These are phyloP conservation scores for Myochromella boudieri DNA, from an alignment of 768 basidiomycete species.

Conservation along the genomic window DNA sequence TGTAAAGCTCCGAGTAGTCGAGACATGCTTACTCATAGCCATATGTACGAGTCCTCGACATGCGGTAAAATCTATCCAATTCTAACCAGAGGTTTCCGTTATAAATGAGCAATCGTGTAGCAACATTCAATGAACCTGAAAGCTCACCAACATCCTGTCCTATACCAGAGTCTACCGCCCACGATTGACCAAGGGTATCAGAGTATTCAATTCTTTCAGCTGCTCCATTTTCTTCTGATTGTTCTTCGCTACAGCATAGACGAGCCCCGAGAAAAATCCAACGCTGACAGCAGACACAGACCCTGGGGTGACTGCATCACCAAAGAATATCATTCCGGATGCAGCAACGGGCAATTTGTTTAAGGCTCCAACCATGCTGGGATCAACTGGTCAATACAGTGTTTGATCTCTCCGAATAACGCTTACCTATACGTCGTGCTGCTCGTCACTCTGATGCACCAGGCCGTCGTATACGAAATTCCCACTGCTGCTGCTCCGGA, in stretches of 20 bases:
- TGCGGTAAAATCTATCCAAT: no score
- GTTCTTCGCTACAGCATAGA: conserved; percentile 94
- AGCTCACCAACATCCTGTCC: no score
- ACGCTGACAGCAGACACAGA: conserved; percentile 85
- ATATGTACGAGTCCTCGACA: no score
- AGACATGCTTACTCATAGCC: no score
- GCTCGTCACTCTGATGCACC: conserved; percentile 94
- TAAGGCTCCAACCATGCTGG: conserved; percentile 93
- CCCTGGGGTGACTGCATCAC: conserved; percentile 83
- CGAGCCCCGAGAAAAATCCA: conserved; percentile 89
- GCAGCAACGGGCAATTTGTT: conserved; percentile 98
- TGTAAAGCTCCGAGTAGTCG: no score
- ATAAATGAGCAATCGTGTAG: no score
- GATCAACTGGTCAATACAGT: conserved; percentile 9
- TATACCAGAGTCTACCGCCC: conserved; percentile 4
- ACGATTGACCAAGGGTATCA: conserved; percentile 75
- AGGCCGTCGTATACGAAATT: conserved; percentile 97
- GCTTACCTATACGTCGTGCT: conserved; percentile 96
- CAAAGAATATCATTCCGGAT: conserved; percentile 98
- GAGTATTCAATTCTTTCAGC: conserved; percentile 45
- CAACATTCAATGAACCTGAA: no score
- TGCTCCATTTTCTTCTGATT: conserved; percentile 82
- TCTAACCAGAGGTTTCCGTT: no score
- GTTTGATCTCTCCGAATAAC: background rate
- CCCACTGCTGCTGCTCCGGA: conserved; percentile 98